Conservation (phyloP, 371 early-diverging fungal species). For the Haplosporangium sp. region DNA sequence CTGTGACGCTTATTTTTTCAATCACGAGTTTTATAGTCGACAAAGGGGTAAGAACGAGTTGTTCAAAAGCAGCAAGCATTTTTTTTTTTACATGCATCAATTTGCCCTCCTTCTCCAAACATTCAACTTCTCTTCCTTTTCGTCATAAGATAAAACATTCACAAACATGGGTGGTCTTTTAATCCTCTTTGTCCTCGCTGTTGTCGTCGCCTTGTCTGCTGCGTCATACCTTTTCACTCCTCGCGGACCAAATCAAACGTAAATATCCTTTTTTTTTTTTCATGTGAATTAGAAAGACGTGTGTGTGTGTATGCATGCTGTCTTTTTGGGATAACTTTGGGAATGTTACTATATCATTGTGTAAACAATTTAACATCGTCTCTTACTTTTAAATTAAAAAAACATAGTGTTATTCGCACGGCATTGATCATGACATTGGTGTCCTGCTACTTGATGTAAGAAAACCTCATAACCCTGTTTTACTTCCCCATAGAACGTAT, state of each 20-base stretch:
- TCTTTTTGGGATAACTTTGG: too few species aligned
- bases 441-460: conserved; percentile 75
- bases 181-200: conserved; percentile 67
- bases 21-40: conserved; percentile 6
- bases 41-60: not conserved
- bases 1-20: conserved; percentile 8
- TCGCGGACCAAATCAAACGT: conserved; percentile 73
- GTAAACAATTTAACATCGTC: too few species aligned
- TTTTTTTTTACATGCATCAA: not conserved
- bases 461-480: not conserved
- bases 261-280: conserved; percentile 9
- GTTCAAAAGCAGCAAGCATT: too few species aligned
- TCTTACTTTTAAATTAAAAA: not conserved
- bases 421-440: conserved; percentile 76
- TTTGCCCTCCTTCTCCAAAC: not conserved
- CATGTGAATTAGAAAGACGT: not conserved
- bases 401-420: conserved; percentile 70
- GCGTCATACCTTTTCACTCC: conserved; percentile 67
- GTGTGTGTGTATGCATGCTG: not conserved
- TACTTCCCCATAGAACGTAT: too few species aligned
- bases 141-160: not conserved
- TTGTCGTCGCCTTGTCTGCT: conserved; percentile 56
- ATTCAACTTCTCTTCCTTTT: not conserved
- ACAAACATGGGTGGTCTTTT: conserved; percentile 66
- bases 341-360: too few species aligned